Conservation (phyloP, 2,329 filamentous ascomycete genomes). For the Trichocomaceae sp. region DNA sequence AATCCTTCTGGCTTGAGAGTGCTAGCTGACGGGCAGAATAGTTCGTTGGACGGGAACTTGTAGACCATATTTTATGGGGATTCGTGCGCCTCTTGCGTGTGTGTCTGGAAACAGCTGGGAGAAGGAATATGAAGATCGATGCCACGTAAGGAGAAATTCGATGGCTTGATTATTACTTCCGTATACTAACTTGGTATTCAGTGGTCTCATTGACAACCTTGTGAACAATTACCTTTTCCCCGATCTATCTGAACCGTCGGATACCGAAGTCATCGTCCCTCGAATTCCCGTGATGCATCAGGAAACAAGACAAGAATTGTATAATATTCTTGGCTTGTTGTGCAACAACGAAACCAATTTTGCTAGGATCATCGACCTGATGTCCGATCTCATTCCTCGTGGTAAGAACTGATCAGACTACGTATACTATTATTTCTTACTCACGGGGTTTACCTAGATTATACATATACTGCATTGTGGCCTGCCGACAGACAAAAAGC, state of each 20-base stretch:
- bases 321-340: slow-evolving; percentile 54
- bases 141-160: slow-evolving; percentile 25
- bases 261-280: slow-evolving; percentile 23
- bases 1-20: not conserved
- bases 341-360: slow-evolving; percentile 48
- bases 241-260: slow-evolving; percentile 33
- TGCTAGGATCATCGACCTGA: slow-evolving; percentile 44
- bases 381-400: slow-evolving; percentile 48
- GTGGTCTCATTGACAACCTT: slow-evolving; percentile 45
- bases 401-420: slow-evolving; percentile 24
- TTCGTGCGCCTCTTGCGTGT: slow-evolving; percentile 39
- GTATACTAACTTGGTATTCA: slow-evolving; percentile 16
- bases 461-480: slow-evolving; percentile 56
- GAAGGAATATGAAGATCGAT: slow-evolving; percentile 26
- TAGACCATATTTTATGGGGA: slow-evolving; percentile 39
- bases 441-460: slow-evolving; percentile 35
- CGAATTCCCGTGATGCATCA: slow-evolving; percentile 48
- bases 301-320: slow-evolving; percentile 53
- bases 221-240: slow-evolving; percentile 64
- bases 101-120: slow-evolving; percentile 35
- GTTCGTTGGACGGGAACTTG: slow-evolving; percentile 42
- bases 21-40: slow-evolving; percentile 21
- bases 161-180: not conserved
- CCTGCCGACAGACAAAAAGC: slow-evolving; percentile 60
- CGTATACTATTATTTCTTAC: slow-evolving; percentile 15